Base-by-base conservation (phyloP, 73 alveolate species). In the Paramecium pentaurelia region DNA sequence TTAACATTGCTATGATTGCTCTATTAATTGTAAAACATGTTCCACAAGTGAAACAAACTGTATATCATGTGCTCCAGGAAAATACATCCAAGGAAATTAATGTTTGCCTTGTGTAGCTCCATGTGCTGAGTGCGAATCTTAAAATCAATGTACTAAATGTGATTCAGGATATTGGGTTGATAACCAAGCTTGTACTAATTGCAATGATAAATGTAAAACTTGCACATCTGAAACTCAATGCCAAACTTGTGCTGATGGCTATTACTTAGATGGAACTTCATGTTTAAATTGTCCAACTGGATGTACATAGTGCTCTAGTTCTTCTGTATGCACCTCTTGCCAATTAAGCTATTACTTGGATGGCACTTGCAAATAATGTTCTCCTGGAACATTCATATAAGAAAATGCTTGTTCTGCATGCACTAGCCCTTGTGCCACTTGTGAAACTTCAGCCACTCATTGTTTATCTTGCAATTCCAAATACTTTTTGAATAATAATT, bases 271-370 rank as follows among this genome's bases (percentile, higher is more conserved):
- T 18, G 70, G 77, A 64, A n/a, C 32, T 42, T 25, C 75, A 18
- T 51, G 92, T 6, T 3, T 64, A 22, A 64, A 32, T 7, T 87
- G 93, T 18, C 60, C 92, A 28, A 58, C 80, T 59, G 93, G 93
- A 64, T 87, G 93, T 58, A 32, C 16, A 0, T 1, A 0, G 8
- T 64, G 92, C 12, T 73, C 58, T 1, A 18, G 92, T 36, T 68
- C 64, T 18, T 32, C 75, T 20, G 54, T 20, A 9, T 87, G 93
- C 34, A 28, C 18, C 7, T 37, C 16, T 9, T 32, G 60, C 34
- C 22, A 30, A 64, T 60, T 59, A 20, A 54, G 71, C 30, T 87
- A 60, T 68, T 83, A 87, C 32, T 40, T 64, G 38, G 45, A 58
- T 36, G 54, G 85, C 8, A 40, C 58, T 86, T 40, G 49, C 4